Conservation (phyloP, 495 filamentous ascomycete species). For the Platismatia glauca region DNA sequence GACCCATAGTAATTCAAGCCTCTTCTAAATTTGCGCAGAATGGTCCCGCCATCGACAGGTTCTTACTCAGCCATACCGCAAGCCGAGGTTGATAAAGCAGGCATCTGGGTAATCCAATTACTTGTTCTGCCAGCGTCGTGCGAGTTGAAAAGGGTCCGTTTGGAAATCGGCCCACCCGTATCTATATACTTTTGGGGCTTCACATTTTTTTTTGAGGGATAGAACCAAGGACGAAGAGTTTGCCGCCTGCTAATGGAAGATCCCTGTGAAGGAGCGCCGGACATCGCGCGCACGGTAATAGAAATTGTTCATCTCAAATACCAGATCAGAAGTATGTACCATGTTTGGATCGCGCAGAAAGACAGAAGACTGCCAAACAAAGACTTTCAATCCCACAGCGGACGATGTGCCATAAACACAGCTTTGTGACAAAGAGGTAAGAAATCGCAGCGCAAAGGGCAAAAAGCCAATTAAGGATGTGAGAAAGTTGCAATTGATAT, state of each 20-base stretch:
- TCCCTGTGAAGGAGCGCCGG: background rate
- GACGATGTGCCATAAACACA: background rate
- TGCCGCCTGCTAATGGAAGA: background rate
- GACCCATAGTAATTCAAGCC: background rate
- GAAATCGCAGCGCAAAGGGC: background rate
- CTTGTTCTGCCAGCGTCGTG: background rate
- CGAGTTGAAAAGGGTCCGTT: background rate
- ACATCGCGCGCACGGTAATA: background rate
- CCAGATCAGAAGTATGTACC: background rate
- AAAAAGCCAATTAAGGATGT: background rate
- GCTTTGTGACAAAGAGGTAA: background rate
- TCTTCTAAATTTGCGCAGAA: background rate
- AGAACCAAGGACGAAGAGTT: background rate
- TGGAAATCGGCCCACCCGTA: background rate
- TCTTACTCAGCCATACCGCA: background rate
- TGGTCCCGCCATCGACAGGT: background rate
- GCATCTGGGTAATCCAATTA: background rate
- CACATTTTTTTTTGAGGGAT: too few relatives aligned
- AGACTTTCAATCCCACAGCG: background rate
- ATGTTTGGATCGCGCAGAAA: background rate
- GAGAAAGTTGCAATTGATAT: background rate
- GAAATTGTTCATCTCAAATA: background rate
- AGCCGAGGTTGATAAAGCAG: background rate
- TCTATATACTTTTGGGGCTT: too few relatives aligned
- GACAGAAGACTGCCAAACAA: background rate